Evolutionary conservation across 1,139 yeast species (phyloP).

Genomic region (Saccharomyces pastorianus): DNA sequence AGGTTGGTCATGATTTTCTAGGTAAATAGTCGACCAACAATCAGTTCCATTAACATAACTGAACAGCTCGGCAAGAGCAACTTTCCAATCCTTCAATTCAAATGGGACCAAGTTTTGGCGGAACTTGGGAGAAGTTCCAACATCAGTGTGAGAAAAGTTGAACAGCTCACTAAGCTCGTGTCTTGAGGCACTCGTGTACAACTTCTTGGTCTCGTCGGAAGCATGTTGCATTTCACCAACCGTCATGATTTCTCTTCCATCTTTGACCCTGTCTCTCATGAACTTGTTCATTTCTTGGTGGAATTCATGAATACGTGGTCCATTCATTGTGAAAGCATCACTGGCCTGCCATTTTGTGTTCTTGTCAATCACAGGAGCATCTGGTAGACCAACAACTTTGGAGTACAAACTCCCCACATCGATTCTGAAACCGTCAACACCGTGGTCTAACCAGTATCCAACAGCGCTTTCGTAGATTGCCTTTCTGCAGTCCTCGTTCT

Average conservation of each 20-base stretch:
- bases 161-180: neutral
- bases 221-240: neutral
- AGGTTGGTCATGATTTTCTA: neutral
- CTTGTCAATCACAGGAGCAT: slow-evolving; percentile 30
- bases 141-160: neutral
- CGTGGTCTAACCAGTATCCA: slow-evolving; percentile 48
- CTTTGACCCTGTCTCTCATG: neutral
- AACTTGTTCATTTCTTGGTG: neutral
- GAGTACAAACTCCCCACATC: slow-evolving; percentile 50
- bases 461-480: slow-evolving; percentile 46
- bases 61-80: neutral
- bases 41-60: neutral
- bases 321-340: slow-evolving; percentile 28
- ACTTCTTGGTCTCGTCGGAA: neutral
- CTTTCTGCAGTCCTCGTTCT: slow-evolving; percentile 42
- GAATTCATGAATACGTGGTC: neutral
- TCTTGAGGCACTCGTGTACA: neutral
- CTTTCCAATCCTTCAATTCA: neutral
- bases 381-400: slow-evolving; percentile 41
- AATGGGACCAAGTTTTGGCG: neutral
- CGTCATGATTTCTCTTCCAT: neutral
- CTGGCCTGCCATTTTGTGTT: slow-evolving; percentile 39
- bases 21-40: neutral
- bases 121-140: neutral
- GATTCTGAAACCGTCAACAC: slow-evolving; percentile 52